Conservation (phyloP, 139 green algal species). For the Chlamydomonas sphaeroides region DNA sequence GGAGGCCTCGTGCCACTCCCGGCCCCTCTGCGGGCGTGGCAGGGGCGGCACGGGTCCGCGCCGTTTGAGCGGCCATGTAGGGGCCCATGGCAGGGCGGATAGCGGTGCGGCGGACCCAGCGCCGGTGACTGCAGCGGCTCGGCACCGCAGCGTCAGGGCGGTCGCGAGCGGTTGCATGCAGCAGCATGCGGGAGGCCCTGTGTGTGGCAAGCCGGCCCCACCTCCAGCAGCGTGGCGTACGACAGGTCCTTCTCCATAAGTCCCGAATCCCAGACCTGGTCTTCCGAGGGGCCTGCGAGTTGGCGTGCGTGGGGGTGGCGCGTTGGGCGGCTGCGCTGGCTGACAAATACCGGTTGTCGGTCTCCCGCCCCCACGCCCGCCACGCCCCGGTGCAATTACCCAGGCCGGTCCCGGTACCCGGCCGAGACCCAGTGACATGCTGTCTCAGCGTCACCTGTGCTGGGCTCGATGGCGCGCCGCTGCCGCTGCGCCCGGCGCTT, state of each 20-base stretch:
- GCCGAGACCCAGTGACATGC: too few species aligned
- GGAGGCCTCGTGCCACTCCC: conserved; percentile 17
- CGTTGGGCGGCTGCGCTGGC: too few species aligned
- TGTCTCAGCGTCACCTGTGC: too few species aligned
- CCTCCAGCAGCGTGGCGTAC: conserved; percentile 35
- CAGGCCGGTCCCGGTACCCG: too few species aligned
- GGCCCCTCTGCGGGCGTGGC: conserved; percentile 22
- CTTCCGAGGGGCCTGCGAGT: neutral
- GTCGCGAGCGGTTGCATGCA: too few species aligned
- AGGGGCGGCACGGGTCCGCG: neutral
- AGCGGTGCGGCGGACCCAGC: neutral
- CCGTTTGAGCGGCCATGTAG: neutral
- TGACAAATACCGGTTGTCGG: neutral
- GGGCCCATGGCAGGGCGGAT: neutral
- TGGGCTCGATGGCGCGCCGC: neutral
- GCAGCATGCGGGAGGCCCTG: too few species aligned
- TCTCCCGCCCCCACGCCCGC: too few species aligned
- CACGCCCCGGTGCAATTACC: too few species aligned
- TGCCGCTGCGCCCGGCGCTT: neutral
- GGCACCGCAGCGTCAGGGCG: too few species aligned
- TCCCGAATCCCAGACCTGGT: conserved; percentile 37
- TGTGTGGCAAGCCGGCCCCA: neutral
- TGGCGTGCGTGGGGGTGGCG: neutral
- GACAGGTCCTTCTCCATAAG: conserved; percentile 33
- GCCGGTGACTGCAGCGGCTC: too few species aligned